Base-by-base conservation (phyloP, 1,139 yeast species). In the Lodderomyces parapsilosis region DNA sequence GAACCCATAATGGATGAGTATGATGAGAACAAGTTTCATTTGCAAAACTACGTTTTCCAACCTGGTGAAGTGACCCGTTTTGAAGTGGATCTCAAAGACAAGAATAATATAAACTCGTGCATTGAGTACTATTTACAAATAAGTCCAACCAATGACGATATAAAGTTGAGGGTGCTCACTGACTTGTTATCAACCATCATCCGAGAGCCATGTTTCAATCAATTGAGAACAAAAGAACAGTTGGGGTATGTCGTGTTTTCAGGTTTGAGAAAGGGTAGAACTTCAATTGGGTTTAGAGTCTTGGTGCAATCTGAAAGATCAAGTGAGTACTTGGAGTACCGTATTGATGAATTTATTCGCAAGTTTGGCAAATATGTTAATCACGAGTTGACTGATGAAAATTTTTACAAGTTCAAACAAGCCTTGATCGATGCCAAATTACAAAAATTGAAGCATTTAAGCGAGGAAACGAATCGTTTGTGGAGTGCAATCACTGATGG, bases 151-250 rank as follows among this genome's bases (percentile, higher is more conserved):
- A 56, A 60, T 2, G 60, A 66, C 44, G 60, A 66, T 44, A 55
- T 53, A 15, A 58, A 55, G 34, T 46, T 59, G 27, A 58, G 72
- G 38, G 68, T 89, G 0, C 58, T 79, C 42, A 72, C 85, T 15
- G 90, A 86, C 41, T 65, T 93, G 42, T 63, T 89, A 40, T 78
- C 85, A 0, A 90, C 87, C 44, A 74, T 90, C 48, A 71, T 86
- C 40, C 80, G 78, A 49, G 98, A 91, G 59, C 97, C 97, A 1
- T 86, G 91, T 43, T 93, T 93, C 62, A 84, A 88, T 59, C 88
- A 86, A 51, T 74, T 93, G 45, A 77, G 99, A 62, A 93, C 99
- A 3, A 84, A 88, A 55, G 99, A 93, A 63, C 98, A 93, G 51
- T 60, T 84, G 39, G 89, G 87, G 0, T 83, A 83, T 57, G 90